Evolutionary conservation across 257 asterid genomes (phyloP).

Genomic region (Anisodus tanguticus): DNA sequence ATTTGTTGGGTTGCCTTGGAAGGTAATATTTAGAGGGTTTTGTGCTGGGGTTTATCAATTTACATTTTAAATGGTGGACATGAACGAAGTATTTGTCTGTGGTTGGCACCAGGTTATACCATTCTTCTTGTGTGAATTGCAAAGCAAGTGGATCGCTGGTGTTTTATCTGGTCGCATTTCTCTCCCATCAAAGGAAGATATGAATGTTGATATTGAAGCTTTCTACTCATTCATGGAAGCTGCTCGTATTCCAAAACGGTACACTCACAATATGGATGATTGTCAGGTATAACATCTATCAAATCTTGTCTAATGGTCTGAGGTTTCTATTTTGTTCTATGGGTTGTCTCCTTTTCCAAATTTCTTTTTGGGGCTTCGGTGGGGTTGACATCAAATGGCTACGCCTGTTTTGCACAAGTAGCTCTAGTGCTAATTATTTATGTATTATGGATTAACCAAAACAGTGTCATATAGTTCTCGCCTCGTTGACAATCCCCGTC

Average conservation of each 20-base stretch:
- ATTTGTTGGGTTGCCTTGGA: constrained; percentile 95
- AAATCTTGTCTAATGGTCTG: not conserved
- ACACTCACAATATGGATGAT: constrained; percentile 68
- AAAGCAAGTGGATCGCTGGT: constrained; percentile 91
- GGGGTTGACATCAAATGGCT: constrained; percentile 3
- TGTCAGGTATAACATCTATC: constrained; percentile 58
- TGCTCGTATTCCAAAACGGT: constrained; percentile 66
- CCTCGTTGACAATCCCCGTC: not conserved
- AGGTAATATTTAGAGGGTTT: constrained; percentile 50
- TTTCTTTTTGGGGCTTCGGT: not conserved
- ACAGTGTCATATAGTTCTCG: not conserved
- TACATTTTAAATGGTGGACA: constrained; percentile 12
- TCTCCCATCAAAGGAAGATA: constrained; percentile 66
- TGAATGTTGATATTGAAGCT: constrained; percentile 68
- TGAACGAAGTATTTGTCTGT: not conserved
- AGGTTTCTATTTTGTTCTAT: not conserved
- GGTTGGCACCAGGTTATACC: constrained; percentile 71
- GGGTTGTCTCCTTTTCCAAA: not conserved
- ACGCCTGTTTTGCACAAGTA: not conserved
- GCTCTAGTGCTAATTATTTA: not conserved
- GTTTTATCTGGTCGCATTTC: constrained; percentile 70
- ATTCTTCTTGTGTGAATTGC: constrained; percentile 75
- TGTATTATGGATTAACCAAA: not conserved
- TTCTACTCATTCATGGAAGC: constrained; percentile 68
- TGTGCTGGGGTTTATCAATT: not conserved